A percentile compares a stretch with the other conserved stretches of the same genome.
phyloP scores from a whole-genome alignment of 768 basidiomycete species.

The Galerina sulciceps region DNA sequence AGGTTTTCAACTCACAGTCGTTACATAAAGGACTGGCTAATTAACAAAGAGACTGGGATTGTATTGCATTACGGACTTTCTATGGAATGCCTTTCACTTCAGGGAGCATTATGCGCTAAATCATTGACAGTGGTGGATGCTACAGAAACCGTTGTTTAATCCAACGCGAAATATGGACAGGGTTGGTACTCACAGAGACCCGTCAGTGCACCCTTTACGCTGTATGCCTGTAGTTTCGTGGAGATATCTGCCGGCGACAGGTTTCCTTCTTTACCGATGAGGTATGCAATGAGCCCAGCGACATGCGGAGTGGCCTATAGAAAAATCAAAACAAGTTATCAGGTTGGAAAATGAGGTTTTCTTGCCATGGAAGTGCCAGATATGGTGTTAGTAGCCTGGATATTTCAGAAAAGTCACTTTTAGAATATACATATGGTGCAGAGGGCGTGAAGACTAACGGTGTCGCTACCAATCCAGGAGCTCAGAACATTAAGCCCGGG shows the following conservation, averaged over 20 bases:
- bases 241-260: slow-evolving; percentile 30
- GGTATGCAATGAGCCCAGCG: slow-evolving; percentile 39
- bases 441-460: background rate
- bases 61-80: too few species aligned
- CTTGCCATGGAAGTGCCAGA: slow-evolving; percentile 23
- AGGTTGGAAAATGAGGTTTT: too few species aligned
- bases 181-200: slow-evolving; percentile 26
- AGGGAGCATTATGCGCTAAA: too few species aligned
- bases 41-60: too few species aligned
- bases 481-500: slow-evolving; percentile 35
- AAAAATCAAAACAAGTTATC: too few species aligned
- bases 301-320: slow-evolving; percentile 39
- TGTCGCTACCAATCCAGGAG: slow-evolving; percentile 27
- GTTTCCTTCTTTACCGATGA: slow-evolving; percentile 33
- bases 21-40: too few species aligned
- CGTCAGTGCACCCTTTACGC: slow-evolving; percentile 25
- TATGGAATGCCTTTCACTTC: too few species aligned
- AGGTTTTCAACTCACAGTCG: too few species aligned
- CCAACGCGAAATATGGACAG: too few species aligned
- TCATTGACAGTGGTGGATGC: too few species aligned
- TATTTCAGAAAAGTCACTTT: background rate
- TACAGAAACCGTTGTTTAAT: too few species aligned
- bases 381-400: slow-evolving; percentile 27
- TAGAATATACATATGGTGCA: background rate
- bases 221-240: slow-evolving; percentile 24